phyloP scores from a whole-genome alignment of 345 rosid genomes.

The Carallia brachiata region DNA sequence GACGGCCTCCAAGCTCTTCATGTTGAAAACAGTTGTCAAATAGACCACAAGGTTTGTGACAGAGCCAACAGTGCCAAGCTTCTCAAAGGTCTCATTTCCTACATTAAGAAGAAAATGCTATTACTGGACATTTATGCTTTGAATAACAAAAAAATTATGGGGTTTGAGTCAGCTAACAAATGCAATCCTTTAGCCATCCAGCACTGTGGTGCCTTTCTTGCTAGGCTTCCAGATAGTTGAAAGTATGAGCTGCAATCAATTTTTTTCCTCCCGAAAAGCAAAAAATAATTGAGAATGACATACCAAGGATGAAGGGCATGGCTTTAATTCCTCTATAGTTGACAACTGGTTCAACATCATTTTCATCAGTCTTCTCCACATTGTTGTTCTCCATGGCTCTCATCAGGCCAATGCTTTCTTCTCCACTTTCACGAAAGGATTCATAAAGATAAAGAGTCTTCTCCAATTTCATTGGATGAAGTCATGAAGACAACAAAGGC shows the following conservation, averaged over 20 bases:
- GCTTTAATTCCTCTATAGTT: conserved; percentile 26
- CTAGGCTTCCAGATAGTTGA: too few species aligned
- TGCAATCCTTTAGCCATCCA: too few species aligned
- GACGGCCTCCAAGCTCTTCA: conserved; percentile 36
- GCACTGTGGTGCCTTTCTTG: too few species aligned
- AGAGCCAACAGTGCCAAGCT: conserved; percentile 40
- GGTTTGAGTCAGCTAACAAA: too few species aligned
- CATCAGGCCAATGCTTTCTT: neutral
- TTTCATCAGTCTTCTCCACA: neutral
- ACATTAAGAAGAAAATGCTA: too few species aligned
- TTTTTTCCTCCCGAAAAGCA: too few species aligned
- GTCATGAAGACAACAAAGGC: too few species aligned
- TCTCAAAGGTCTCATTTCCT: conserved; percentile 37
- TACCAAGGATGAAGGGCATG: conserved; percentile 28
- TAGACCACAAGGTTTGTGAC: conserved; percentile 35
- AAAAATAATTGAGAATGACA: neutral
- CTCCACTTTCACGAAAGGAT: neutral
- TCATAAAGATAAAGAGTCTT: too few species aligned
- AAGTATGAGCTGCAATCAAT: too few species aligned
- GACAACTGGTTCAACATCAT: neutral
- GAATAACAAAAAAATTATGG: too few species aligned
- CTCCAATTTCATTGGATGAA: too few species aligned
- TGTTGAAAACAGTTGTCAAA: conserved; percentile 36
- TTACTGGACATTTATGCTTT: too few species aligned
- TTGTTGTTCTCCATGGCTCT: conserved; percentile 7